phyloP scores from a whole-genome alignment of 345 rosid species.

The Brassica rapa region DNA sequence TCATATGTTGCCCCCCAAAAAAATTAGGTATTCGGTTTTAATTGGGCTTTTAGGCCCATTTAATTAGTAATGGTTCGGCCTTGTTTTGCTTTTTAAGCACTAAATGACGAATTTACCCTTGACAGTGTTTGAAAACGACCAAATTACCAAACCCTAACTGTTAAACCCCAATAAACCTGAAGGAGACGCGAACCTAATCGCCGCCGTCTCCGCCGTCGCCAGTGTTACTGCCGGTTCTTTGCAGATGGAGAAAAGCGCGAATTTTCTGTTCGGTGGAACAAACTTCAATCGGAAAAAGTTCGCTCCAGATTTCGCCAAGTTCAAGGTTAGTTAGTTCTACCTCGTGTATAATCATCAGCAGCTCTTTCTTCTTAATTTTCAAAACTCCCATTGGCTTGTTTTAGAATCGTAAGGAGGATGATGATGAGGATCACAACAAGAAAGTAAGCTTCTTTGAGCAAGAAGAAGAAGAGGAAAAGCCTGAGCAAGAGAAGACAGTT shows the following conservation, averaged over 20 bases:
- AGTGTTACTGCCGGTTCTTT: not conserved
- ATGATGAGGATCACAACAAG: slow-evolving; percentile 33
- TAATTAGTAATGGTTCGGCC: not conserved
- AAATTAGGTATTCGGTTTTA: no score
- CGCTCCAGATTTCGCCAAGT: slow-evolving; percentile 60
- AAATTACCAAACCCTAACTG: slow-evolving; percentile 22
- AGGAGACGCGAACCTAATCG: not conserved
- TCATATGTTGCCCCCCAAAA: not conserved
- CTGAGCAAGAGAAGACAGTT: slow-evolving; percentile 37
- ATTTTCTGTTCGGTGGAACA: slow-evolving; percentile 82
- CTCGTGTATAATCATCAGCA: not conserved
- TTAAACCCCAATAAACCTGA: slow-evolving; percentile 9
- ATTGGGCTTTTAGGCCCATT: not conserved
- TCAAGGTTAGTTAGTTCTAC: slow-evolving; percentile 48
- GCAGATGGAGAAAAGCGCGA: slow-evolving; percentile 62
- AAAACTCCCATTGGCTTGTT: not conserved
- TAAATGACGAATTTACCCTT: slow-evolving; percentile 3
- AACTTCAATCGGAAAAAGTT: slow-evolving; percentile 64
- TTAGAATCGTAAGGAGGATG: slow-evolving; percentile 47
- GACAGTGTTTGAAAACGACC: not conserved
- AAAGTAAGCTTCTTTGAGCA: slow-evolving; percentile 43
- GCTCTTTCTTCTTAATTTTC: not conserved
- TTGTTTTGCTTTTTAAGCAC: not conserved
- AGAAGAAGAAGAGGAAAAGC: slow-evolving; percentile 36
- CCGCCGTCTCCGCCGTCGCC: slow-evolving; percentile 25